Percentiles rank a stretch among this genome's conserved stretches.
Conservation (phyloP, 768 basidiomycete species). For the Holtermannia corniformis region DNA sequence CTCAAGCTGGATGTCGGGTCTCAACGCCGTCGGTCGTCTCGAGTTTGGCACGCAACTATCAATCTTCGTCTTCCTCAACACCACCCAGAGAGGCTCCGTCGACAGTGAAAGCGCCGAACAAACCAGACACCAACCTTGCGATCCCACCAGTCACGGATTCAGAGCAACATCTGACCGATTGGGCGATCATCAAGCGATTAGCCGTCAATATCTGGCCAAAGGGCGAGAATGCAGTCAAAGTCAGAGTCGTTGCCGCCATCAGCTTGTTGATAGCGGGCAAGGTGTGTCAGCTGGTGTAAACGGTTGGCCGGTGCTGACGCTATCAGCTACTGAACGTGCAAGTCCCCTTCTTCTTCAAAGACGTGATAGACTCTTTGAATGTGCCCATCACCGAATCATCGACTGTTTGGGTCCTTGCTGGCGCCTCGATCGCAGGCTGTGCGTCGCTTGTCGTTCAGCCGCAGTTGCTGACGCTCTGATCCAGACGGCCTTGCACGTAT, state of each 20-base stretch:
- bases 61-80: background rate
- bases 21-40: too few species aligned
- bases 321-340: slow-evolving; percentile 83
- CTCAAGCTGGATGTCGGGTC: too few species aligned
- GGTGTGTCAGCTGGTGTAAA: slow-evolving; percentile 46
- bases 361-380: slow-evolving; percentile 80
- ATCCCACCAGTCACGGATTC: slow-evolving; percentile 5
- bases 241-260: slow-evolving; percentile 73
- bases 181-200: slow-evolving; percentile 73
- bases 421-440: slow-evolving; percentile 88
- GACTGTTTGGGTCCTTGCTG: slow-evolving; percentile 84
- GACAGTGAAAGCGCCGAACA: background rate
- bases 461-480: background rate
- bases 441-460: slow-evolving; percentile 39
- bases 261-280: slow-evolving; percentile 73
- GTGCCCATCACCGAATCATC: slow-evolving; percentile 61
- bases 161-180: slow-evolving; percentile 67
- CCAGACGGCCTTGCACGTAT: slow-evolving; percentile 84
- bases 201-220: slow-evolving; percentile 84
- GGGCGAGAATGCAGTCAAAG: slow-evolving; percentile 62
- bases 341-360: slow-evolving; percentile 94
- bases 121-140: background rate
- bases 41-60: background rate
- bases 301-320: background rate
- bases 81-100: background rate